Percentiles rank a stretch among this genome's conserved stretches.
These are phyloP conservation scores for Punica granatum DNA, from an alignment of 345 rosid species.

Conservation along the genomic window DNA sequence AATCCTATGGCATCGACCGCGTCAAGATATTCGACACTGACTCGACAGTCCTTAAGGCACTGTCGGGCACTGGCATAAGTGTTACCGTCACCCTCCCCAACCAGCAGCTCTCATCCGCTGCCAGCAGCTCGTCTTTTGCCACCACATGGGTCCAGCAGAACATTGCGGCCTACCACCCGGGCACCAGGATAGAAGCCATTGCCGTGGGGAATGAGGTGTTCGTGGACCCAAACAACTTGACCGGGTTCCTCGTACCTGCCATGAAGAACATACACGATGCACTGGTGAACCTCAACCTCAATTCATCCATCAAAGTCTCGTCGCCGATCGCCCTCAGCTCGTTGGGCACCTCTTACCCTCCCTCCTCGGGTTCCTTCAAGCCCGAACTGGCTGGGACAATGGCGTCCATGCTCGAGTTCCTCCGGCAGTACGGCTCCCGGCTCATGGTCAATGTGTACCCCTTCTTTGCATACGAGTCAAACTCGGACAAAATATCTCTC, in stretches of 20 bases:
- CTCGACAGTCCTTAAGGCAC: conserved; percentile 74
- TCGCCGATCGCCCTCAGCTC: conserved; percentile 90
- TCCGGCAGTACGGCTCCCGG: conserved; percentile 63
- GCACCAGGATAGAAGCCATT: conserved; percentile 70
- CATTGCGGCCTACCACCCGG: conserved; percentile 66
- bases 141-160: conserved; percentile 79
- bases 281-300: conserved; percentile 40
- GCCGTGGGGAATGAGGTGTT: conserved; percentile 90
- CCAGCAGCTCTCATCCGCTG: conserved; percentile 52
- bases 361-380: conserved; percentile 75
- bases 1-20: conserved; percentile 66
- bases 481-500: conserved; percentile 67
- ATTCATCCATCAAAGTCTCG: conserved; percentile 56
- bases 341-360: conserved; percentile 74
- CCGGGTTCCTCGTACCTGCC: conserved; percentile 63
- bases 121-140: conserved; percentile 59
- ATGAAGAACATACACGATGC: conserved; percentile 65
- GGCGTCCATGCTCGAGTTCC: conserved; percentile 81
- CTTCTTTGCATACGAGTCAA: conserved; percentile 63
- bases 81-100: conserved; percentile 82
- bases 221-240: conserved; percentile 52
- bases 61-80: conserved; percentile 75
- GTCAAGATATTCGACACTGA: conserved; percentile 82
- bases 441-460: conserved; percentile 93
- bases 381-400: conserved; percentile 60